These are phyloP conservation scores for Paracamarosporium sp. DNA, from an alignment of 2,329 filamentous ascomycete genomes.

Conservation along the genomic window DNA sequence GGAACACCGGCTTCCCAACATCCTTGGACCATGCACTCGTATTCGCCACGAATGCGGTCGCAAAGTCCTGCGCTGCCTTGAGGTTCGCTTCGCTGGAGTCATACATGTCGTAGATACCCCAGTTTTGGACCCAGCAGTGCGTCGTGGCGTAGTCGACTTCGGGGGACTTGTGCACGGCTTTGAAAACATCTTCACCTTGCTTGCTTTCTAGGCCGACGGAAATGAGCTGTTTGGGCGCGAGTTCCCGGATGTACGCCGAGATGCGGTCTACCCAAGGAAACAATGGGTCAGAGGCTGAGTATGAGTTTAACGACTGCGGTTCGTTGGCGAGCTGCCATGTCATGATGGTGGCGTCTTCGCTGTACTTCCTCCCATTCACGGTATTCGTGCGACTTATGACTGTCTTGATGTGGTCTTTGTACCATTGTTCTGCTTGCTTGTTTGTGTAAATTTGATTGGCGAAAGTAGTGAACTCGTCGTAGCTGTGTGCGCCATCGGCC, in stretches of 20 bases:
- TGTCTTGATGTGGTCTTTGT: constrained; percentile 46
- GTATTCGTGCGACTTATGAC: constrained; percentile 47
- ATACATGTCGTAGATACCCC: constrained; percentile 49
- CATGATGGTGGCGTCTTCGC: constrained; percentile 48
- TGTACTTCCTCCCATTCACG: constrained; percentile 44
- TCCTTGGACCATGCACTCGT: constrained; percentile 43
- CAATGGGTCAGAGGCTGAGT: constrained; percentile 41
- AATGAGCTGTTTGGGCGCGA: constrained; percentile 47
- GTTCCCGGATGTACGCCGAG: constrained; percentile 44
- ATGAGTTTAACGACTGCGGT: constrained; percentile 38
- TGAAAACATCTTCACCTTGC: constrained; percentile 49
- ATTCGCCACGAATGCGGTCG: constrained; percentile 40
- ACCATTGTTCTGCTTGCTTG: constrained; percentile 42
- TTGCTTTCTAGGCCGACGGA: constrained; percentile 49
- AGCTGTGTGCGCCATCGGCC: constrained; percentile 41
- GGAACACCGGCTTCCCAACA: constrained; percentile 47
- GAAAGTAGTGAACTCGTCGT: constrained; percentile 29
- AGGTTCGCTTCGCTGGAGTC: constrained; percentile 40
- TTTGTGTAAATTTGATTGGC: constrained; percentile 48
- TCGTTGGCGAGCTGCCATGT: constrained; percentile 52
- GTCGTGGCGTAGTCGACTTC: constrained; percentile 49
- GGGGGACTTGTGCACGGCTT: constrained; percentile 44
- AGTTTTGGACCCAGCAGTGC: constrained; percentile 50
- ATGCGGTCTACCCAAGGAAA: constrained; percentile 47
- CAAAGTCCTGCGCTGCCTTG: constrained; percentile 43